Evolutionary conservation across 768 basidiomycete genomes (phyloP).

Genomic region (Favolaschia claudopus): DNA sequence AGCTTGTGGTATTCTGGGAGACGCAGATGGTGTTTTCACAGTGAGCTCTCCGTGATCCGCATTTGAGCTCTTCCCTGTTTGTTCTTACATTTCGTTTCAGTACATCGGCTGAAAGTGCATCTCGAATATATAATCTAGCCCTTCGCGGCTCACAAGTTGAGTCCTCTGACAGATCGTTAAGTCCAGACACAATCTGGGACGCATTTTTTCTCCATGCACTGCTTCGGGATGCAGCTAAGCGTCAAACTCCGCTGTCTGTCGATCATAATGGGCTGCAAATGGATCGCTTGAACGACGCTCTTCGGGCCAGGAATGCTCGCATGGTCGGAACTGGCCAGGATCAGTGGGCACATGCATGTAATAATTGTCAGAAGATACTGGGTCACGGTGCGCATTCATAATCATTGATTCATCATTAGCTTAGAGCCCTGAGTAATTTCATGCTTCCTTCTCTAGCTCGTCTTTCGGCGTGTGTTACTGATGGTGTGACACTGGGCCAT

Average conservation of each 20-base stretch:
- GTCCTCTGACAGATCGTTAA: not conserved
- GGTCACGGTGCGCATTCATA: too few relatives aligned
- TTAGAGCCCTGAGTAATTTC: too few relatives aligned
- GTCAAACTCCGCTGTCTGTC: not conserved
- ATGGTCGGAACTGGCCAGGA: not conserved
- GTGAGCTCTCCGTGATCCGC: not conserved
- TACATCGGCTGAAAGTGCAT: not conserved
- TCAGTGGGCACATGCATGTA: slow-evolving; percentile 2
- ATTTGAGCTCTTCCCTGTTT: too few relatives aligned
- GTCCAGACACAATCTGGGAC: not conserved
- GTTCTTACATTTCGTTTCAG: too few relatives aligned
- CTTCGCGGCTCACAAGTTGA: not conserved
- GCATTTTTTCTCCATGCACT: not conserved
- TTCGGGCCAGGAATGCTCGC: not conserved
- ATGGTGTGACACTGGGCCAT: slow-evolving; percentile 35
- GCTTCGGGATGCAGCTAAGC: not conserved
- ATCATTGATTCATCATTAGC: too few relatives aligned
- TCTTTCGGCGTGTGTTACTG: slow-evolving; percentile 27
- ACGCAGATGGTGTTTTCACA: slow-evolving; percentile 2
- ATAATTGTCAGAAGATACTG: not conserved
- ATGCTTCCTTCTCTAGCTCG: too few relatives aligned
- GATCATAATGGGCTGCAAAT: not conserved
- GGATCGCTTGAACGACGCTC: not conserved
- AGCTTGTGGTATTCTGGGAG: not conserved
- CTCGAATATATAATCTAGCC: not conserved